These are phyloP conservation scores for Podospora bellae-mahoneyi DNA, from an alignment of 495 filamentous ascomycete species.

Conservation along the genomic window DNA sequence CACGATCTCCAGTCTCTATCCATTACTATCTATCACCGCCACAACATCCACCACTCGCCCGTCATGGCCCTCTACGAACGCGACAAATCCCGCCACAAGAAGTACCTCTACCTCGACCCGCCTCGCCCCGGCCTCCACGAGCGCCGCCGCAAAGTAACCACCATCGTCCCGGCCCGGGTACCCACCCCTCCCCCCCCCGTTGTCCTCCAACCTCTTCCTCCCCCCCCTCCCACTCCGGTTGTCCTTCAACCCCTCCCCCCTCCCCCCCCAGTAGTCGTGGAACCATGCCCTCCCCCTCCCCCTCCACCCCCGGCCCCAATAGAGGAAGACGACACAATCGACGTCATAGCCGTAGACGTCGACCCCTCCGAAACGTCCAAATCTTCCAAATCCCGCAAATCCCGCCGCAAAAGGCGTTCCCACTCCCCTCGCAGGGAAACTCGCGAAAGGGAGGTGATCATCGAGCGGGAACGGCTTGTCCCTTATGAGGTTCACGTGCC, in stretches of 20 bases:
- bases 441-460: slow-evolving; percentile 44
- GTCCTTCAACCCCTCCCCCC: slow-evolving; percentile 20
- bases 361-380: slow-evolving; percentile 34
- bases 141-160: slow-evolving; percentile 42
- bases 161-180: slow-evolving; percentile 39
- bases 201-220: slow-evolving; percentile 31
- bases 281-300: slow-evolving; percentile 21
- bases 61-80: slow-evolving; percentile 8
- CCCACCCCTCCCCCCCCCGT: slow-evolving; percentile 32
- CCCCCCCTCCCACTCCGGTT: slow-evolving; percentile 25
- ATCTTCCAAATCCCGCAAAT: slow-evolving; percentile 23
- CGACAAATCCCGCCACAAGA: slow-evolving; percentile 32
- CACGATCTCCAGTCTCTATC: background rate
- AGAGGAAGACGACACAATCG: slow-evolving; percentile 38
- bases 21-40: no score
- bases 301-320: slow-evolving; percentile 22
- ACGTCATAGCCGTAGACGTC: slow-evolving; percentile 52
- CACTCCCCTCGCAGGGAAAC: slow-evolving; percentile 24
- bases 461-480: slow-evolving; percentile 47
- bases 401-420: slow-evolving; percentile 10
- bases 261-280: slow-evolving; percentile 19
- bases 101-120: slow-evolving; percentile 47
- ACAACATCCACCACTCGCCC: background rate
- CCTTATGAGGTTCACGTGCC: slow-evolving; percentile 30
- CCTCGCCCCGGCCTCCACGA: slow-evolving; percentile 37